Base-by-base conservation (phyloP, 805 yeast species). In the Lipomyces oligophaga region DNA sequence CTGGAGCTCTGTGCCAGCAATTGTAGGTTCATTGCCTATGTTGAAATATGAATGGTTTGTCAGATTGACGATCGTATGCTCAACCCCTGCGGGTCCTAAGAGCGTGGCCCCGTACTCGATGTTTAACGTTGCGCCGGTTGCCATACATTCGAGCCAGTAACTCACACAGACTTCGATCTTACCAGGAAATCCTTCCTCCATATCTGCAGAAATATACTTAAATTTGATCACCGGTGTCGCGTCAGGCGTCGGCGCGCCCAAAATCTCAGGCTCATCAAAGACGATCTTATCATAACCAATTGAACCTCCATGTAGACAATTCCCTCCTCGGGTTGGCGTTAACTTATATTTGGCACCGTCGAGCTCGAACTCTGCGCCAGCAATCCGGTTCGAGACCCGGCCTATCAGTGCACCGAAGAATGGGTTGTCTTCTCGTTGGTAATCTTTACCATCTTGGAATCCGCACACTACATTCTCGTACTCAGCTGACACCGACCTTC, bases 11-110 rank as follows among this genome's bases (percentile, higher is more conserved):
- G 74, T 68, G 22, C 70, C 75, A 5, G 59, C 69, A 39, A 69
- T 63, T 2, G 63, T 58, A 15, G 58, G 58, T 10, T 34, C 51
- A 26, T 59, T 62, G 47, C 67, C 65, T 10, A 51, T 43, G 43
- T 76, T 79, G 71, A 79, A 81, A 64, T 78, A 80, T 3, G 80
- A 64, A 59, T 81, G 87, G 62, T 80, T 81, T 21, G 85, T 78
- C 61, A 81, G 65, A 55, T 76, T 75, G 34, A 80, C 69, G 22
- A 74, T 65, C 3, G 86, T 78, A 38, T 73, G 66, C 19, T 63
- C 66, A n/a, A 62, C 68, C 7, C 22, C 35, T n/a, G 32, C 47
- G 2, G 64, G 63, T 3, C 62, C 64, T 18, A 63, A 54, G 41
- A 75, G 57, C 27, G 54, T 57, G 18, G 77, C 72, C 36, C 66